Percentiles rank a stretch among this genome's conserved stretches.
phyloP scores from a whole-genome alignment of 345 rosid species.

The Eutrema heterophyllum region DNA sequence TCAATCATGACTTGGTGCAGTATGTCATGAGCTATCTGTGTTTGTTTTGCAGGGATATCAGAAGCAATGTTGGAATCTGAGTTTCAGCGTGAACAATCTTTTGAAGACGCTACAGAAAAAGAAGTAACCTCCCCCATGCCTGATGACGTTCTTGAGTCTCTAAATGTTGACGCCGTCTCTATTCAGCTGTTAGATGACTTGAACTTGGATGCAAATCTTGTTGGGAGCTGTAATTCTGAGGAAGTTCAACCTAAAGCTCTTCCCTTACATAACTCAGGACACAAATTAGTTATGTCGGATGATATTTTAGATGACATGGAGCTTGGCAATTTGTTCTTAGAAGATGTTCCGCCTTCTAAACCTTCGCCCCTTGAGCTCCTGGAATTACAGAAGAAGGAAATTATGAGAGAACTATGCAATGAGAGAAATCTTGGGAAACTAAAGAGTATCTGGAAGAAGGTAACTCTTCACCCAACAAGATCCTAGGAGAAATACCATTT shows the following conservation, averaged over 20 bases:
- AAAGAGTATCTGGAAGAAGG: slow-evolving; percentile 94
- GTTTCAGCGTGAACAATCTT: slow-evolving; percentile 38
- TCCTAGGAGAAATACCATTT: background rate
- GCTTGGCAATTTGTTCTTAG: slow-evolving; percentile 64
- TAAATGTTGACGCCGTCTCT: slow-evolving; percentile 14
- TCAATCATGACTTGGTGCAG: slow-evolving; percentile 8
- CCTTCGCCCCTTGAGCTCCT: slow-evolving; percentile 42
- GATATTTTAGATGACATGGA: slow-evolving; percentile 48
- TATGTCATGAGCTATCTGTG: slow-evolving; percentile 29
- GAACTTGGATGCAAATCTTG: slow-evolving; percentile 20
- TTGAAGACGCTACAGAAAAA: slow-evolving; percentile 25
- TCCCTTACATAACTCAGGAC: slow-evolving; percentile 20
- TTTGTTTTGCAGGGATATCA: slow-evolving; percentile 59
- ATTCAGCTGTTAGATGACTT: slow-evolving; percentile 28
- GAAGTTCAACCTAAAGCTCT: slow-evolving; percentile 28
- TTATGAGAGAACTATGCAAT: slow-evolving; percentile 47
- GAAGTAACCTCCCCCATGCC: slow-evolving; percentile 21
- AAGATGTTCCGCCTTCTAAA: slow-evolving; percentile 44
- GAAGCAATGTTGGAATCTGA: slow-evolving; percentile 54
- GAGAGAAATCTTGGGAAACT: slow-evolving; percentile 64
- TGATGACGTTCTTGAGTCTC: slow-evolving; percentile 23
- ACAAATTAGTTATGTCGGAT: slow-evolving; percentile 31
- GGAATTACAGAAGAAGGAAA: slow-evolving; percentile 61
- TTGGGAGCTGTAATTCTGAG: slow-evolving; percentile 31
- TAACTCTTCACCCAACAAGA: slow-evolving; percentile 23